These are phyloP conservation scores for Fraxinus anomala DNA, from an alignment of 257 asterid species.

Conservation along the genomic window DNA sequence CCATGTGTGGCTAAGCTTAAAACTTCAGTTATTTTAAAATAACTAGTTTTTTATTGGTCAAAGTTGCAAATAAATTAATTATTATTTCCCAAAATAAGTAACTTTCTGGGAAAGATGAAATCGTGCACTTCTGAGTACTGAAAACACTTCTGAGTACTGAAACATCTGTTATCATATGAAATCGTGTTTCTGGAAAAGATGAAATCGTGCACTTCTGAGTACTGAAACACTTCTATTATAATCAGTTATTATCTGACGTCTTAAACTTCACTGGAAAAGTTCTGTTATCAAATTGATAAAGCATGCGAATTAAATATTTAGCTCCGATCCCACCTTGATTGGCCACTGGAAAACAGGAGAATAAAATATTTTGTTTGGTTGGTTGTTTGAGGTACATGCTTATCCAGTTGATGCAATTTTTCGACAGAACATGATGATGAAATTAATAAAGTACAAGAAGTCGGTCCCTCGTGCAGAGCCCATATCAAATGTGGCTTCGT, in stretches of 20 bases:
- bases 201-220: too few species aligned
- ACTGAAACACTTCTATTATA: too few species aligned
- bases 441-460: constrained; percentile 50
- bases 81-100: background rate
- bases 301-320: background rate
- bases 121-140: background rate
- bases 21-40: background rate
- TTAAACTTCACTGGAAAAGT: too few species aligned
- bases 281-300: too few species aligned
- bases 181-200: too few species aligned
- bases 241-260: too few species aligned
- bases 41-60: background rate
- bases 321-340: too few species aligned
- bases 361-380: background rate
- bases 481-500: constrained; percentile 22
- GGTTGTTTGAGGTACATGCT: background rate
- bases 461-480: constrained; percentile 16
- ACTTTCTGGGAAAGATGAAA: too few species aligned
- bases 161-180: background rate
- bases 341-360: background rate
- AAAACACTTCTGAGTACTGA: background rate
- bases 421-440: constrained; percentile 74
- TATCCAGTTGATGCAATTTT: background rate
- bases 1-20: background rate
- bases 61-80: background rate